Conservation (phyloP, 805 yeast species). For the Candida michaelii region DNA sequence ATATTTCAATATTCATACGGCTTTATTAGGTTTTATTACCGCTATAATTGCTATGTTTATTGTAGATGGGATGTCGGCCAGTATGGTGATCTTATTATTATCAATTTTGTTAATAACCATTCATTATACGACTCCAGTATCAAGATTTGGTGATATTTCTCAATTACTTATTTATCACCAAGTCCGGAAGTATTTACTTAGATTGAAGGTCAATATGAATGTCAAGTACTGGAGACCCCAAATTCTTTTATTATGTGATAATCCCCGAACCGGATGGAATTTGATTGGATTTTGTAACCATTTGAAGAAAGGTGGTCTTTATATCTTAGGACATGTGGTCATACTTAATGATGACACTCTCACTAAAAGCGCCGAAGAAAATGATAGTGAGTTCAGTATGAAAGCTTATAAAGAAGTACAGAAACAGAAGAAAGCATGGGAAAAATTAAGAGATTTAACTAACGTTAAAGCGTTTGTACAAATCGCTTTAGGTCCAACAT, state of each 20-base stretch:
- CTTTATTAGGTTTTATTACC: constrained; percentile 67
- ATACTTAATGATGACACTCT: constrained; percentile 47
- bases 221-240: constrained; percentile 99
- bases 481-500: constrained; percentile 79
- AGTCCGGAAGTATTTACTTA: constrained; percentile 83
- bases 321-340: constrained; percentile 89
- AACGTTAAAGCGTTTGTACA: constrained; percentile 92
- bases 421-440: constrained; percentile 80
- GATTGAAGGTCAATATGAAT: constrained; percentile 80
- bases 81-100: constrained; percentile 66
- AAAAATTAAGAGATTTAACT: constrained; percentile 71
- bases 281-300: constrained; percentile 90
- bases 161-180: constrained; percentile 95
- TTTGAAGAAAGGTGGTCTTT: constrained; percentile 92
- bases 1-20: constrained; percentile 81
- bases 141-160: constrained; percentile 97
- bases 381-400: constrained; percentile 38
- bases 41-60: constrained; percentile 87
- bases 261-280: constrained; percentile 91
- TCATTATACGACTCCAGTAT: constrained; percentile 91
- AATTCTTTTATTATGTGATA: constrained; percentile 80
- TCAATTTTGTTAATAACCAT: constrained; percentile 69
- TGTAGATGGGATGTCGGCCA: constrained; percentile 89
- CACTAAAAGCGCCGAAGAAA: constrained; percentile 38
- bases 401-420: constrained; percentile 64